Base-by-base conservation (phyloP, 495 filamentous ascomycete species). In the Polyplosphaeria fusca region DNA sequence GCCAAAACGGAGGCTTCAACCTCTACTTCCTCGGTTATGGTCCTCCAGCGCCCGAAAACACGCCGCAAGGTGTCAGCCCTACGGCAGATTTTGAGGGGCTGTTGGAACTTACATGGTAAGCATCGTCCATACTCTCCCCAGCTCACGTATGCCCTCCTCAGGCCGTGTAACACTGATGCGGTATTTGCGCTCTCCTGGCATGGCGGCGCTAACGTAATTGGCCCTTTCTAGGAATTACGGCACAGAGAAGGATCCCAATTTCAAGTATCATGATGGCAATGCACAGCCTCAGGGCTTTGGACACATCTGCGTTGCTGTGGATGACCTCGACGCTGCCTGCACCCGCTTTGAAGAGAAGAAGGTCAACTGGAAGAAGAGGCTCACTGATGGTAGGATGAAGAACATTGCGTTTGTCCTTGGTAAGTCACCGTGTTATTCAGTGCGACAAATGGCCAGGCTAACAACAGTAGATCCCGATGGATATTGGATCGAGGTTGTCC, bases 221-320 rank as follows among this genome's bases (percentile, higher is more conserved):
- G n/a, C n/a, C n/a, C n/a, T n/a, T n/a, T n/a, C n/a, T n/a, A n/a
- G n/a, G n/a, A 96, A 98, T 68, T 93, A 95, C 60, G 93, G 93
- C 38, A 96, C 93, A 2, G 93, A 98, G 77, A 92, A 88, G 67
- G 83, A 96, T 62, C 77, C 84, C 51, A 75, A 78, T 42, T 89
- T 90, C 65, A 84, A 83, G 39, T 98, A 98, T 67, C 93, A 98
- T 67, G 84, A 94, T 61, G 93, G 93, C 9, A 98, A 98, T 70
- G 75, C 82, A 19, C 76, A 94, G 70, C 93, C 91, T 1, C 89
- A 96, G 70, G 93, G 93, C 24, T 98, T 95, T 64, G 92, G 92
- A 0, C 89, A 94, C 66, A 89, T 94, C 56, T 89, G 87, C 67
- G 75, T 98, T 46, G 82, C 85, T n/a, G 92, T 96, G 12, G 93